Conservation (phyloP, 108 stramenopile species). For the Fragilaria radians region DNA sequence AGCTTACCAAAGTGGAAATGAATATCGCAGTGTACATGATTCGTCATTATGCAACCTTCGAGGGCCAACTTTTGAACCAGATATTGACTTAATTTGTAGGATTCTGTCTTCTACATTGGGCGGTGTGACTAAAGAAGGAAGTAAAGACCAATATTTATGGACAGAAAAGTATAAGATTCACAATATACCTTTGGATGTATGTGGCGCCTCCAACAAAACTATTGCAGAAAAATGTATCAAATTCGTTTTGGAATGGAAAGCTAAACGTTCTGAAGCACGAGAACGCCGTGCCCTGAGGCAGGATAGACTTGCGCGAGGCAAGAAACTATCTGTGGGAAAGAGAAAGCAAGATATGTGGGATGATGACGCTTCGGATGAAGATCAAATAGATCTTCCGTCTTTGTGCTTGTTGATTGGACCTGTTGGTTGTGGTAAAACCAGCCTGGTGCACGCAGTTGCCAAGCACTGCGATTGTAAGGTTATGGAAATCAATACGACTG, state of each 20-base stretch:
- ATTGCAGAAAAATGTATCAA: conserved; percentile 20
- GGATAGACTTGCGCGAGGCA: conserved; percentile 4
- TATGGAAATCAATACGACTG: conserved; percentile 71
- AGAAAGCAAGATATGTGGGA: conserved; percentile 16
- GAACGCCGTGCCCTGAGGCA: conserved; percentile 38
- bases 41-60: background rate
- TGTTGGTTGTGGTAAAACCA: conserved; percentile 56
- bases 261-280: conserved; percentile 35
- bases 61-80: background rate
- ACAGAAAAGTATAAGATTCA: conserved; percentile 30
- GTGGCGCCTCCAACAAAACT: conserved; percentile 26
- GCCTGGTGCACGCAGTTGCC: conserved; percentile 64
- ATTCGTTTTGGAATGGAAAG: conserved; percentile 63
- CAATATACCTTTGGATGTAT: conserved; percentile 25
- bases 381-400: conserved; percentile 23
- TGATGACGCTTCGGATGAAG: conserved; percentile 49
- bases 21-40: background rate
- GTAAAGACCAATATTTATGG: conserved; percentile 30
- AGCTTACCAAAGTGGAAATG: background rate
- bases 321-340: conserved; percentile 13
- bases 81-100: conserved; percentile 7
- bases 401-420: conserved; percentile 64
- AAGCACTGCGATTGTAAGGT: conserved; percentile 44
- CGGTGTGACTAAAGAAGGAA: background rate
- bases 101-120: conserved; percentile 5